Conservation (phyloP, 2,329 filamentous ascomycete genomes). For the Incumbomyces lentus region DNA sequence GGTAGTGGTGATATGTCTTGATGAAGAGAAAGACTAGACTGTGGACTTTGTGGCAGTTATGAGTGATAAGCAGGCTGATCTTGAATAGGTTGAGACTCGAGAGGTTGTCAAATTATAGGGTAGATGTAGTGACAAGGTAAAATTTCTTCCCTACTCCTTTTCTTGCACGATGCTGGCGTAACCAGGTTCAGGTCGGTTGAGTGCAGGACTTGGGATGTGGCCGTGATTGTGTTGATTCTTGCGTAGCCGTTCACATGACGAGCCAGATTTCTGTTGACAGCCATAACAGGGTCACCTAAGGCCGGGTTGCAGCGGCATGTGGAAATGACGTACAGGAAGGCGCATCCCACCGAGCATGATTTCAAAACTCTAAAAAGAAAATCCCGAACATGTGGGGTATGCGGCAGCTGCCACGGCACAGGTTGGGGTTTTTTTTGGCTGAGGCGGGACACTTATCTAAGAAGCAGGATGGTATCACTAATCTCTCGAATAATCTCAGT, state of each 20-base stretch:
- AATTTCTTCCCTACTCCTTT: too few species aligned
- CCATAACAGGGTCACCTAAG: too few species aligned
- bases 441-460: background rate
- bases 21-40: background rate
- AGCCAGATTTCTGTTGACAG: background rate
- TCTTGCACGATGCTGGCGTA: too few species aligned
- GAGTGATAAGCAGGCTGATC: too few species aligned
- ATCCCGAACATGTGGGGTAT: conserved; percentile 4
- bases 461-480: background rate
- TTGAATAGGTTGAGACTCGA: too few species aligned
- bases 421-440: background rate
- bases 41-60: background rate
- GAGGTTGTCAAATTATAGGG: too few species aligned
- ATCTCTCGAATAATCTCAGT: too few species aligned
- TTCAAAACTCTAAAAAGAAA: background rate
- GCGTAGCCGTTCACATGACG: background rate
- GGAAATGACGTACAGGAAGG: conserved; percentile 5
- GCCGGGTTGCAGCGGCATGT: background rate
- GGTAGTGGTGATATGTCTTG: background rate
- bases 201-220: background rate
- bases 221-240: background rate
- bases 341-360: background rate
- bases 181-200: too few species aligned
- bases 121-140: too few species aligned
- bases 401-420: too few species aligned